Evolutionary conservation across 768 basidiomycete genomes (phyloP).

Genomic region (Kwoniella pini): DNA sequence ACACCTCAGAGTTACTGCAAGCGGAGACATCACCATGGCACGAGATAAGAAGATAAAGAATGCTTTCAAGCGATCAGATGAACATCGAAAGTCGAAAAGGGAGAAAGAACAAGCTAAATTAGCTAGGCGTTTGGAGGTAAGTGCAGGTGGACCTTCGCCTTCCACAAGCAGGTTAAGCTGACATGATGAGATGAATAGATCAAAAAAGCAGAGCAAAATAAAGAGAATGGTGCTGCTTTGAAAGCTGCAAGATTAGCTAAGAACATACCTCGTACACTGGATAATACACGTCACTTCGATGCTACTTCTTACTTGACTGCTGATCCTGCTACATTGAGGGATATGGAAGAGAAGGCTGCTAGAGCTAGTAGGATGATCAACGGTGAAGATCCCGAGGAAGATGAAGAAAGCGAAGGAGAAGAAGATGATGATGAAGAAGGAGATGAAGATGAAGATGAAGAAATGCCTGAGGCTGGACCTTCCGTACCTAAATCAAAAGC

Average conservation of each 20-base stretch:
- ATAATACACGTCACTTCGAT: constrained; percentile 81
- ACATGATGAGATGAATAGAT: constrained; percentile 17
- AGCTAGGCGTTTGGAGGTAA: constrained; percentile 69
- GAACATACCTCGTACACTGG: constrained; percentile 87
- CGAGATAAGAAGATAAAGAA: constrained; percentile 66
- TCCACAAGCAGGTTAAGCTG: neutral
- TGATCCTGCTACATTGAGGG: constrained; percentile 50
- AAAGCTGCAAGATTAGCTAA: constrained; percentile 64
- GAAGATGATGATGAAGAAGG: constrained; percentile 63
- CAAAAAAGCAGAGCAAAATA: constrained; percentile 44
- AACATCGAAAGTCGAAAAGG: constrained; percentile 71
- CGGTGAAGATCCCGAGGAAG: constrained; percentile 51
- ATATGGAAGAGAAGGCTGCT: constrained; percentile 38
- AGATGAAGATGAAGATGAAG: constrained; percentile 59
- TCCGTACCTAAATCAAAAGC: constrained; percentile 56
- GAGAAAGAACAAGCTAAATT: constrained; percentile 79
- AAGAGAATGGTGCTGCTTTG: constrained; percentile 22
- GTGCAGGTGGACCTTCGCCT: constrained; percentile 60
- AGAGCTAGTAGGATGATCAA: constrained; percentile 62
- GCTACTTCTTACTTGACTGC: constrained; percentile 56
- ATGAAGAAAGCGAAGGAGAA: constrained; percentile 44
- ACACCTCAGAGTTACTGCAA: neutral
- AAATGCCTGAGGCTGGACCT: constrained; percentile 50
- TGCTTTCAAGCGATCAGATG: constrained; percentile 81
- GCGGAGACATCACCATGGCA: constrained; percentile 36